Evolutionary conservation across 768 basidiomycete species (phyloP), one percentile per base, ranked within the genome.

Genomic region (Termitomyces eurrhizus): DNA sequence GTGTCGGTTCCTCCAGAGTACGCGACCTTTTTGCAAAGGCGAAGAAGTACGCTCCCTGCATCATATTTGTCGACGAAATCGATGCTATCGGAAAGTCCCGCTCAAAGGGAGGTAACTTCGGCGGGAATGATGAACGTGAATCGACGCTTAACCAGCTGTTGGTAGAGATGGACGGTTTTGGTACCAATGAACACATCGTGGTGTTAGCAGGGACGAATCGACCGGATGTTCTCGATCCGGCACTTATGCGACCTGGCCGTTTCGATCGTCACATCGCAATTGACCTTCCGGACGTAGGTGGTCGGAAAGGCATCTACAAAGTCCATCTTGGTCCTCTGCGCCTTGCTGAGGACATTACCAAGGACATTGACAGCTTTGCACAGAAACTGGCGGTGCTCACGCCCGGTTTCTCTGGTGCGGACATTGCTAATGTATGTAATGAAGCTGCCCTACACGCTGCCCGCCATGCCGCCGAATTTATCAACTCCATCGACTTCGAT

Each of bases 81-180:
- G 97, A 99, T 72, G 97, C 97, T 55, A 98, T 99, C 67, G 97
- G 97, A 59, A 98, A 98, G 77, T 83, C 93, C 18, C 84, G 97
- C 69, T 90, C 90, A 29, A 86, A 84, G 64, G 86, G 93, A 55
- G 94, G 96, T 37, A 77, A 73, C 60, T 75, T 84, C 56, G 87
- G 83, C 39, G 93, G 96, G 6, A 98, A 98, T 74, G 96, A 98
- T 70, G 97, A 99, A 73, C 87, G 97, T 35, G 97, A 99, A 75
- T 92, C 92, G 1, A 99, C 97, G 33, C 84, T 99, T 60, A 98
- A 98, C 72, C 96, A 99, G 74, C 82, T 99, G 13, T 80, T 99
- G 62, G 97, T 98, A 57, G 96, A 99, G 78, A 98, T 99, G 97
- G 97, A 99, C 72, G 97, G 97, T 32, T 99, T 99, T 75, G 90